Base-by-base conservation (phyloP, 2,329 filamentous ascomycete species). In the Colletotrichum incanum region DNA sequence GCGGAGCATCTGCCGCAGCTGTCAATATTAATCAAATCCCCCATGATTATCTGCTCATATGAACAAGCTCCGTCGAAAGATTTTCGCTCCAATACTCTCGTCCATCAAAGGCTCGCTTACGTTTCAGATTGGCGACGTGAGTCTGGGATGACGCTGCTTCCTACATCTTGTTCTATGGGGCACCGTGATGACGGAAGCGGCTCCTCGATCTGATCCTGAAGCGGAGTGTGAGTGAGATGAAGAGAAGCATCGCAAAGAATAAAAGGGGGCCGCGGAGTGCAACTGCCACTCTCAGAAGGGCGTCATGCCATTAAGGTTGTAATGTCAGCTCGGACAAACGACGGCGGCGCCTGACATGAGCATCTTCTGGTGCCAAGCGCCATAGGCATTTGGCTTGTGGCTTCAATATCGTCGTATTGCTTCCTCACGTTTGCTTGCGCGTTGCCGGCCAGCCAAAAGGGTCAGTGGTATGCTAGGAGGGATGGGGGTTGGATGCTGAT, bases 41-140 rank as follows among this genome's bases (percentile, higher is more conserved):
- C 65, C 50, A 72, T 64, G 65, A 64, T 72, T 59, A 54, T 45
- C 45, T 60, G 31, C 45, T 56, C 49, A 59, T 63, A 68, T 72
- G 65, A 64, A 63, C 65, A 64, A 68, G 69, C 43, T 54, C 52
- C 56, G 67, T 68, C 43, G 28, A 47, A 60, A 39, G 47, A 39
- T 34, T 69, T 56, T 60, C 63, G 45, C 58, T 72, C 65, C 65
- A 72, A 72, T 69, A 34, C 64, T 67, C 34, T 72, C 23, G 58
- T 59, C 54, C 58, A 59, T 47, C 20, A 59, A 54, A 64, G 28
- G 59, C 65, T 69, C 69, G 69, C 65, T 69, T 55, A 34, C 28
- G 69, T 72, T 69, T 72, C 69, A 69, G 65, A 64, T 69, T 69
- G 65, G 59, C 69, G 52, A 72, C 39, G 23, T 59, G 65, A 69